Conservation (phyloP, 805 yeast species). For the Wickerhamiella slavikovae region DNA sequence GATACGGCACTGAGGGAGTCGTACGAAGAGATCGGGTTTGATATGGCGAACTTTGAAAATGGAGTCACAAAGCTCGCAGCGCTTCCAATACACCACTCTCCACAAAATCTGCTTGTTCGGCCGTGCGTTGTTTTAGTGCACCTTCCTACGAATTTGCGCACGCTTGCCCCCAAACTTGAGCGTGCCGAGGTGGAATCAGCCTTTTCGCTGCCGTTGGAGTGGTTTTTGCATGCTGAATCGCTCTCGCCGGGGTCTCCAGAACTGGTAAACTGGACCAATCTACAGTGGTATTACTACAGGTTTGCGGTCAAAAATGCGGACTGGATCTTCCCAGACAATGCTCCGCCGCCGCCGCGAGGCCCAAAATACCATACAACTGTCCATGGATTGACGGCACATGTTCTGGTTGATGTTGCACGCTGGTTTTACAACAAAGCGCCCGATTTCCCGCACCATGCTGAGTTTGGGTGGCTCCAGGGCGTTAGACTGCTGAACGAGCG, state of each 20-base stretch:
- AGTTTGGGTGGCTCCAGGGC: constrained; percentile 2
- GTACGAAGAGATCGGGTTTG: constrained; percentile 4
- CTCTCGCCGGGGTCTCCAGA: not conserved
- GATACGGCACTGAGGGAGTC: constrained; percentile 5
- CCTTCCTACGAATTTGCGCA: not conserved
- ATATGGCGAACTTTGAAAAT: not conserved
- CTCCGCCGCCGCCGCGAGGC: not conserved
- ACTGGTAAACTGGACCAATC: constrained; percentile 2
- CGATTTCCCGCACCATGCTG: constrained; percentile 1
- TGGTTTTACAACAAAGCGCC: not conserved
- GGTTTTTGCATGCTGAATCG: constrained; percentile 1
- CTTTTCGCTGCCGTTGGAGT: constrained; percentile 2
- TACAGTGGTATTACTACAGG: constrained; percentile 3
- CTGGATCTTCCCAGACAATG: constrained; percentile 1
- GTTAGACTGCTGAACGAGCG: not conserved
- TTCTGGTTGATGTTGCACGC: constrained; percentile 6
- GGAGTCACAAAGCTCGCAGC: constrained; percentile 1
- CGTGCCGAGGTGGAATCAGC: constrained; percentile 5
- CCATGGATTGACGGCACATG: constrained; percentile 6
- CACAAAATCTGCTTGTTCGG: constrained; percentile 3
- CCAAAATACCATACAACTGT: constrained; percentile 1
- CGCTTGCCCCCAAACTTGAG: constrained; percentile 2
- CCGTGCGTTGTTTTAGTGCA: constrained; percentile 3
- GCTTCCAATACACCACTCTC: constrained; percentile 5
- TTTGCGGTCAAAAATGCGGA: constrained; percentile 1